Base-by-base conservation (phyloP, 768 basidiomycete species). In the Rhizopogon roseolus region DNA sequence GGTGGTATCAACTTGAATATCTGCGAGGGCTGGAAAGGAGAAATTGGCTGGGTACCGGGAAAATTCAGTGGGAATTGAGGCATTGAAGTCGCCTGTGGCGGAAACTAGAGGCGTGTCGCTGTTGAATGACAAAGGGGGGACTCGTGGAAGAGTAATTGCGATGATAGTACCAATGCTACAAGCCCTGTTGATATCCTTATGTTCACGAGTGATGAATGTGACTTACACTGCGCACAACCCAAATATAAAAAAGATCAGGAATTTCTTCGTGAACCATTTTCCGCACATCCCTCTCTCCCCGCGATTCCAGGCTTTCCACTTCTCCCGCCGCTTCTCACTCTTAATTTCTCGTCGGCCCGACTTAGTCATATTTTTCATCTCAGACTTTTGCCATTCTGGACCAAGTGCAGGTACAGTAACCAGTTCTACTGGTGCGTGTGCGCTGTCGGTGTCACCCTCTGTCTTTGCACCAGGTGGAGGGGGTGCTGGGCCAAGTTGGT, bases 381-480 rank as follows among this genome's bases (percentile, higher is more conserved):
- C 94, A 17, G 79, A 73, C 48, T 84, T 82, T 25, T 80, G 80
- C 94, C 94, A 98, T 72, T 98, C 94, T 0, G 94, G 74, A 17
- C 94, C 94, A 3, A 98, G 76, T 2, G 90, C 90, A 3, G 94
- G 94, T 0, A 97, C 92, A 1, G 94, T 96, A 41, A 96, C 87
- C 67, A 95, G 77, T 69, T 98, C 94, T 22, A 93, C 89, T 3
- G 81, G 82, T 9, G 75, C 74, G 4, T 61, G 52, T 16, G 69
- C 49, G 41, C 59, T 63, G 42, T 66, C 64, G 11, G 64, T 62
- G 45, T 76, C 76, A 10, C 62, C 74, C 27, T 78, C 80, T 29
- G 56, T 51, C 58, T 72, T 76, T 53, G 64, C 67, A 41, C 67
- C 19, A 58, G 40, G 11, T 14, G 54, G 9, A 39, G 67, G 58